Evolutionary conservation across 116 monocot species (phyloP).

Genomic region (Zostera marina): DNA sequence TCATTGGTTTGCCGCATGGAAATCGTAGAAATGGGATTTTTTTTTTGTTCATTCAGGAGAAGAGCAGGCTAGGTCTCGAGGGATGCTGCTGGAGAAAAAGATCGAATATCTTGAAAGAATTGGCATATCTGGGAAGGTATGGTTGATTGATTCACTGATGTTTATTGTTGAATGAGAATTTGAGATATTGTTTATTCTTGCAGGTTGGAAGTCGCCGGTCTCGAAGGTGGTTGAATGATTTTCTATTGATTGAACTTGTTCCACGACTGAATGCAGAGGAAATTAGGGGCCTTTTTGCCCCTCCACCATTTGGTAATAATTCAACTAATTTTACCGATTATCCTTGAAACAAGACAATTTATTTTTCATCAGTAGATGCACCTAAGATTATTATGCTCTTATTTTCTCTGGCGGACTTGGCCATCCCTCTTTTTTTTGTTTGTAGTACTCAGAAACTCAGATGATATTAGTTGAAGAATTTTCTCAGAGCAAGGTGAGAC

Average conservation of each 20-base stretch:
- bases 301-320: conserved; percentile 84
- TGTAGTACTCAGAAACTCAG: too few species aligned
- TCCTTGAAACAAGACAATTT: too few species aligned
- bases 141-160: not conserved
- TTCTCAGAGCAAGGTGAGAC: too few species aligned
- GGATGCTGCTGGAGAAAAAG: conserved; percentile 61
- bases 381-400: too few species aligned
- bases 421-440: too few species aligned
- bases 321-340: not conserved
- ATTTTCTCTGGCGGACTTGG: too few species aligned
- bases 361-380: too few species aligned
- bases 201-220: conserved; percentile 90
- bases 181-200: conserved; percentile 1
- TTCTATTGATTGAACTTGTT: conserved; percentile 80
- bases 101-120: conserved; percentile 63
- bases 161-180: not conserved
- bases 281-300: conserved; percentile 96
- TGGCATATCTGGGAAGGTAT: conserved; percentile 54
- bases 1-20: not conserved
- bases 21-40: not conserved
- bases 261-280: conserved; percentile 86
- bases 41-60: conserved; percentile 12
- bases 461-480: too few species aligned
- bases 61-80: conserved; percentile 34
- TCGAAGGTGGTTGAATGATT: conserved; percentile 88